Evolutionary conservation across 306 rosid genomes (phyloP).

Genomic region (Alnus glutinosa): DNA sequence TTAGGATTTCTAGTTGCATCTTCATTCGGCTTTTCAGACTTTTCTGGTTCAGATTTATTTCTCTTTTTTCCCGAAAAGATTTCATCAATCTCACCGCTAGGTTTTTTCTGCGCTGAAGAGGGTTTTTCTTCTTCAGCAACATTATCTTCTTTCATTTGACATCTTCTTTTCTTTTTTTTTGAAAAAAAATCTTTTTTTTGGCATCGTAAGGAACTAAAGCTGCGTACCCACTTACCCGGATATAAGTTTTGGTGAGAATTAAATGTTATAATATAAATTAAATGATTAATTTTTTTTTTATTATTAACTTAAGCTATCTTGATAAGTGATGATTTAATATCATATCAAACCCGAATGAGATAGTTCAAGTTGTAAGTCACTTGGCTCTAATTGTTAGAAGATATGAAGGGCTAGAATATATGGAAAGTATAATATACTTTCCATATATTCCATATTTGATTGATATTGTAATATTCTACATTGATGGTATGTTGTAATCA

Average conservation of each 20-base stretch:
- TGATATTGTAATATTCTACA: too few species aligned
- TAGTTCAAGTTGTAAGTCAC: too few species aligned
- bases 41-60: slow-evolving; percentile 39
- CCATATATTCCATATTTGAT: too few species aligned
- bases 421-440: too few species aligned
- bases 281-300: too few species aligned
- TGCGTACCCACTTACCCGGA: background rate
- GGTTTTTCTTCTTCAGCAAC: slow-evolving; percentile 39
- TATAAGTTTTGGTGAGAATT: background rate
- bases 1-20: slow-evolving; percentile 24
- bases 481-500: too few species aligned
- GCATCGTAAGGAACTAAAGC: background rate
- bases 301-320: too few species aligned
- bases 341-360: too few species aligned
- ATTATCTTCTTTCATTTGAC: slow-evolving; percentile 26
- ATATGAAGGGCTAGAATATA: too few species aligned
- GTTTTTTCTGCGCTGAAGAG: slow-evolving; percentile 34
- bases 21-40: slow-evolving; percentile 22
- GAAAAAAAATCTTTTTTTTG: background rate
- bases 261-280: too few species aligned
- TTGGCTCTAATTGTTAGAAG: too few species aligned
- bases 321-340: too few species aligned
- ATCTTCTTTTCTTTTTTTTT: background rate
- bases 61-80: slow-evolving; percentile 65
- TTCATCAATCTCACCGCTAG: slow-evolving; percentile 61